Conservation (phyloP, 768 basidiomycete species). For the Podaxis sp. region DNA sequence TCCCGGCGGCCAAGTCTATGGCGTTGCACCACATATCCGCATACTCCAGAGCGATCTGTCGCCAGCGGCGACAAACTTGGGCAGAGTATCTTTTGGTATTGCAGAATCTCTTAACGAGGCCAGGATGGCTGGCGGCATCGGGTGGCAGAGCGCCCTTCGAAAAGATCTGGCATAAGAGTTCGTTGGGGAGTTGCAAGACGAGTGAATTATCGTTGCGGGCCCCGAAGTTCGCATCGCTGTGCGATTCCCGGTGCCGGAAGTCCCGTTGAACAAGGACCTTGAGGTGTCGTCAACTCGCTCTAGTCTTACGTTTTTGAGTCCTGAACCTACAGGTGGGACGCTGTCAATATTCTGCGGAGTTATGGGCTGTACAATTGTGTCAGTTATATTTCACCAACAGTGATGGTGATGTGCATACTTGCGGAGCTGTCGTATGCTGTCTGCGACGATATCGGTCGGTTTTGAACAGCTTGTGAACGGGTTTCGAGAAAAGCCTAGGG, state of each 20-base stretch:
- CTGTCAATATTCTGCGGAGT: background rate
- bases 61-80: background rate
- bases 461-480: background rate
- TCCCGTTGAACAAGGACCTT: background rate
- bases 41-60: background rate
- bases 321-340: background rate
- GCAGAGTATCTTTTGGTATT: background rate
- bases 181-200: background rate
- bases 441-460: background rate
- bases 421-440: background rate
- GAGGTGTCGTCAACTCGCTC: background rate
- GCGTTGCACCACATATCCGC: background rate
- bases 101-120: background rate
- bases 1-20: background rate
- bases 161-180: background rate
- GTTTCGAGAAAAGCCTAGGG: background rate
- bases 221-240: background rate
- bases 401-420: background rate
- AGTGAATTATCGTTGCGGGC: background rate
- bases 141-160: background rate
- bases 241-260: background rate
- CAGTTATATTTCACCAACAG: background rate
- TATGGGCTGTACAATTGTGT: background rate
- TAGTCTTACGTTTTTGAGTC: background rate
- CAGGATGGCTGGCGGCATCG: background rate